These are phyloP conservation scores for Cucurbita moschata DNA, from an alignment of 306 rosid genomes.

Conservation along the genomic window DNA sequence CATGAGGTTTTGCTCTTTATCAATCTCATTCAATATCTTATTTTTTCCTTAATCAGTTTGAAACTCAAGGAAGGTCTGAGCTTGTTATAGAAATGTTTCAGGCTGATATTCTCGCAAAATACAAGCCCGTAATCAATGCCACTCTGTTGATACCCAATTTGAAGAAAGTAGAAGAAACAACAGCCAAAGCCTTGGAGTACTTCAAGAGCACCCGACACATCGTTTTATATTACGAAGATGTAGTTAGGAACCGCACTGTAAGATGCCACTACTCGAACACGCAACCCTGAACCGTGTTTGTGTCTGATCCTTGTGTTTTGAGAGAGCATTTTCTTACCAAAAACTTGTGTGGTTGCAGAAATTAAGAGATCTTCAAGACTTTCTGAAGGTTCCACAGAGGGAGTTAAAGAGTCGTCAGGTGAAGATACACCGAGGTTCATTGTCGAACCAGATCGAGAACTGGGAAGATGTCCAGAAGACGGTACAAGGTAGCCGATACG, in stretches of 20 bases:
- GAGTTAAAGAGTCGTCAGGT: slow-evolving; percentile 78
- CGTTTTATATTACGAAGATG: slow-evolving; percentile 69
- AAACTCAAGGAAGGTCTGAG: neutral
- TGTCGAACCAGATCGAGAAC: slow-evolving; percentile 51
- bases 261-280: slow-evolving; percentile 8
- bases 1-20: slow-evolving; percentile 46
- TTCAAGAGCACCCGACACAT: slow-evolving; percentile 82
- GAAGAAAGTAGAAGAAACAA: slow-evolving; percentile 57
- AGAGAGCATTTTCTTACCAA: neutral
- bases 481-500: slow-evolving; percentile 50
- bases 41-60: neutral
- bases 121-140: slow-evolving; percentile 74
- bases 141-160: slow-evolving; percentile 43
- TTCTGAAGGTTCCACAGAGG: slow-evolving; percentile 62
- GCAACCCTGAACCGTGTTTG: neutral
- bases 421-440: slow-evolving; percentile 75
- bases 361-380: slow-evolving; percentile 59
- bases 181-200: slow-evolving; percentile 69
- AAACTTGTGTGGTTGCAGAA: slow-evolving; percentile 32
- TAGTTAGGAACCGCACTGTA: slow-evolving; percentile 72
- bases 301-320: neutral
- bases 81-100: slow-evolving; percentile 25
- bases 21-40: neutral
- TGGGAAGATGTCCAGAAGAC: slow-evolving; percentile 51
- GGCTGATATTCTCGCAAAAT: slow-evolving; percentile 84